Base-by-base conservation (phyloP, 768 basidiomycete genomes). In the Lanmaoa rubissima region DNA sequence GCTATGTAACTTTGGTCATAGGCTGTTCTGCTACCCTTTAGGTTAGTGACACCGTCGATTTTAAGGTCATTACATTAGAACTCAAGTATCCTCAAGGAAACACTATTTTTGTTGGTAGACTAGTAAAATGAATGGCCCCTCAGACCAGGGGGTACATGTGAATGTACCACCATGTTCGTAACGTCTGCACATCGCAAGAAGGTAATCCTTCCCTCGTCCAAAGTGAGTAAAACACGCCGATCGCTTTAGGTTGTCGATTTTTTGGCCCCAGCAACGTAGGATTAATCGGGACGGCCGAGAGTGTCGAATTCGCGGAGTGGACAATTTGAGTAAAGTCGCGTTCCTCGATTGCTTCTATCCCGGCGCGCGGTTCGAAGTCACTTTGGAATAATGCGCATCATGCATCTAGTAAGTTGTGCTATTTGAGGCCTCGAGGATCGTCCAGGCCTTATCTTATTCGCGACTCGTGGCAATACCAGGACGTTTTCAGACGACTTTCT, bases 1-100 rank as follows among this genome's bases (percentile, higher is more conserved):
- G 58, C 60, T 58, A 64, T 61, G 59, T 68, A 65, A 48, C 59
- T 28, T 55, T 62, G 61, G 62, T 67, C 59, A 62, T 59, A 52
- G 61, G 58, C 54, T 48, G 48, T 51, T 53, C n/a, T 55, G 40
- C 49, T 54, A 53, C 40, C 59, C 59, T 31, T 42, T 65, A 57
- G 44, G 61, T 55, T 61, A 60, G 64, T 57, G 57, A 55, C 48
- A 53, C 49, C 59, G 50, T 48, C 39, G 44, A 31, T 52, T 54
- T 57, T 50, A 54, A 56, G 55, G 52, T 52, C 48, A 57, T 59
- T 65, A 63, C 67, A 59, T 53, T 67, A 69, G 55, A 53, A 57
- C 28, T 58, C 54, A 21, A 58, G 65, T 61, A 59, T 48, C 51
- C 16, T 54, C 53, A 54, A 60, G 53, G 60, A 58, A 52, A 52